Base-by-base conservation (phyloP, 2,329 filamentous ascomycete genomes). In the Clonostachys sp. region DNA sequence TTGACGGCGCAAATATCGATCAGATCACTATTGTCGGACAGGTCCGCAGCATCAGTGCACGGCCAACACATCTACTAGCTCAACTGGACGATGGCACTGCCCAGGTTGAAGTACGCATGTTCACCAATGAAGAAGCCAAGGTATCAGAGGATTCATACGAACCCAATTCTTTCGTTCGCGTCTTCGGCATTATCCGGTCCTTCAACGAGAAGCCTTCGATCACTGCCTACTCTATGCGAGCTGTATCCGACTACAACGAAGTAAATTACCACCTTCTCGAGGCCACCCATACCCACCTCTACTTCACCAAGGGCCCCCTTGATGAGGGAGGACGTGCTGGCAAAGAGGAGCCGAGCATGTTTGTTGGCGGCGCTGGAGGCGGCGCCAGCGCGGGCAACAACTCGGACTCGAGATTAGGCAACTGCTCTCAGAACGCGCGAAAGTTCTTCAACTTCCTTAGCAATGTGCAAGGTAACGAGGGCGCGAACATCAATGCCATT, bases 51-150 rank as follows among this genome's bases (percentile, higher is more conserved):
- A 84, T 96, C 68, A 87, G 83, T 62, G 79, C 81, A n/a, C 90
- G 95, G 71, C 81, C 86, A 39, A 96, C 92, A 55, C 95, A 96
- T 71, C 84, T 91, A 56, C 96, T 89, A 42, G 95, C 95, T 78
- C 88, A 86, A 60, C 75, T 99, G 58, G 94, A 99, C 70, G 94
- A 99, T 68, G 94, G 94, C 64, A 99, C 95, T 2, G 91, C 90
- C 50, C 78, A 84, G 51, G 86, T 96, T 58, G 95, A 99, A 68
- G 91, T 90, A 55, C 95, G 94, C 73, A 84, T 87, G 65, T 95
- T 88, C 87, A 77, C 88, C 48, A 86, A 92, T 67, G 70, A 77
- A 55, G 80, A 83, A 61, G 24, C 24, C 24, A 78, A 77, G 61
- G 62, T 70, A 36, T 67, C 69, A n/a, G 65, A 66, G 14, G 60